Evolutionary conservation across 2,329 filamentous ascomycete species (phyloP), one percentile per base, ranked within the genome.

Genomic region (Claviceps capensis): DNA sequence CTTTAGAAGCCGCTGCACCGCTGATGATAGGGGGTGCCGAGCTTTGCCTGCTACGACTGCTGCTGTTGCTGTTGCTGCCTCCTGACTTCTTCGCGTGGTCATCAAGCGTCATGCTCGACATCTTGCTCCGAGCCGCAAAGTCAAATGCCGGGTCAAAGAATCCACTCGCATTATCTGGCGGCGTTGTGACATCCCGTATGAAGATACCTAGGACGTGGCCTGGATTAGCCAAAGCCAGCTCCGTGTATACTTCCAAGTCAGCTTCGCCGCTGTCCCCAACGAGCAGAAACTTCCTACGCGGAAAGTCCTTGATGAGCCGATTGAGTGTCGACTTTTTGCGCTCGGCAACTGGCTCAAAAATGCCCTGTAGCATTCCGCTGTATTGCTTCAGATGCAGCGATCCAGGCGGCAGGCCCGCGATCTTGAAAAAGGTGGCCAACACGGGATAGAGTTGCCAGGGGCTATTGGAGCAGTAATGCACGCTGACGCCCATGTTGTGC

Each of bases 381-480:
- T 98, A 98, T 58, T 95, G 88, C 67, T 98, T 98, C 58, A 98
- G 68, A 64, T 98, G 94, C 58, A 97, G 86, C 0, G 91, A 96
- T 0, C 93, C 94, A 0, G 79, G 79, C 0, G 93, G 93, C 1
- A 98, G 71, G 1, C 86, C 86, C 6, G 86, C 86, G 42, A 85
- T 69, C 57, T 83, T 81, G 65, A 97, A 95, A 65, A 86, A 98
- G 50, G 80, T 88, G 5, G 87, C 85, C 11, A 98, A 72, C 2
- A 97, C 81, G 0, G 93, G 93, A 60, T 88, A 98, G 6, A 98
- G 76, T 65, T 98, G 94, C 94, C 94, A 98, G 0, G 93, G 93
- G 49, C 91, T 95, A 67, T 98, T 98, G n/a, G 93, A 98, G 57
- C 95, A 94, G 66, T 98, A 98, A 64, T 98, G 94, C 50, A 98